These are phyloP conservation scores for Fusarium sp. DNA, from an alignment of 2,329 filamentous ascomycete genomes.

Conservation along the genomic window DNA sequence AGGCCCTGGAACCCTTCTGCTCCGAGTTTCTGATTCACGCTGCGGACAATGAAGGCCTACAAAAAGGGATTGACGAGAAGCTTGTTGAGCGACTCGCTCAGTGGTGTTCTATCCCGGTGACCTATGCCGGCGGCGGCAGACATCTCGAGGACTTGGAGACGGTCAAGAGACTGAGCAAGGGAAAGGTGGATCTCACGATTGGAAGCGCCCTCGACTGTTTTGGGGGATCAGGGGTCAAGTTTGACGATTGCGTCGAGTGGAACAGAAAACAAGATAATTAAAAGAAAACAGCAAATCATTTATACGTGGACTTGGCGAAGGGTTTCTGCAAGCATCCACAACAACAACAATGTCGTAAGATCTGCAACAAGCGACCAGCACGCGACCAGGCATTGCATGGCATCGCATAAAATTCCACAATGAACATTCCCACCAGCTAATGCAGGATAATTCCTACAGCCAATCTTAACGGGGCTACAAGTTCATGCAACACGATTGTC, in stretches of 20 bases:
- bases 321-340: constrained; percentile 5
- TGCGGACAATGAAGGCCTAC: constrained; percentile 95
- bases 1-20: constrained; percentile 88
- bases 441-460: constrained; percentile 26
- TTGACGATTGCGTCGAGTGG: constrained; percentile 92
- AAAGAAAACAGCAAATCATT: constrained; percentile 19
- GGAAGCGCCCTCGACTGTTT: constrained; percentile 98
- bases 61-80: constrained; percentile 90
- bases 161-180: constrained; percentile 83
- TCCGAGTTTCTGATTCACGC: constrained; percentile 98
- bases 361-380: constrained; percentile 24
- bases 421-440: constrained; percentile 14
- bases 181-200: constrained; percentile 93
- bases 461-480: constrained; percentile 13
- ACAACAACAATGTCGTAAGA: background rate
- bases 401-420: constrained; percentile 25
- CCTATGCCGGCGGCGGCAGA: constrained; percentile 95
- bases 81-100: constrained; percentile 82
- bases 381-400: constrained; percentile 26
- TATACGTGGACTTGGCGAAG: background rate
- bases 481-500: constrained; percentile 3
- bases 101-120: constrained; percentile 95
- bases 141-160: constrained; percentile 85
- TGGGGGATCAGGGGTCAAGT: constrained; percentile 87
- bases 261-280: constrained; percentile 69